phyloP scores from a whole-genome alignment of 495 filamentous ascomycete species.

The Pyrenopolyporus hunteri region DNA sequence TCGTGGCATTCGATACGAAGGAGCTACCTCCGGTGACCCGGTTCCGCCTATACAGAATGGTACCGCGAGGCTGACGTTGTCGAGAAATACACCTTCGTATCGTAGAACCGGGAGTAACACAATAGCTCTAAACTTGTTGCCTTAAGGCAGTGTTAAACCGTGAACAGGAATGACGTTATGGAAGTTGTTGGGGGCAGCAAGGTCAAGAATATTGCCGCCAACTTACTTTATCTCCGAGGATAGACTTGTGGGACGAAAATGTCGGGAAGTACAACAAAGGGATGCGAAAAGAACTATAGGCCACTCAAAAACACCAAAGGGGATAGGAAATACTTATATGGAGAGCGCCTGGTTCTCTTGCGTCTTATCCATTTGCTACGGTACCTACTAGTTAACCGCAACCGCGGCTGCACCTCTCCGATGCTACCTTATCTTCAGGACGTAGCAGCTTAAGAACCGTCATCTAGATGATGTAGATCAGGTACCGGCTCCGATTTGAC shows the following conservation, averaged over 20 bases:
- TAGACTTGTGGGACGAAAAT: neutral
- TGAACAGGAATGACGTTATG: neutral
- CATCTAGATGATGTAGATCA: constrained; percentile 9
- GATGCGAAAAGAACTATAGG: constrained; percentile 1
- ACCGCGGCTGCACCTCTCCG: neutral
- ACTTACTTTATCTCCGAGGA: neutral
- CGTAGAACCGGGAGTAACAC: neutral
- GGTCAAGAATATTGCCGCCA: neutral
- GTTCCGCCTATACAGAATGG: constrained; percentile 17
- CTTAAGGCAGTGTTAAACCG: neutral
- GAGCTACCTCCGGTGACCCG: constrained; percentile 27
- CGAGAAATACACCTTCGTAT: neutral
- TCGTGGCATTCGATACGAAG: constrained; percentile 26
- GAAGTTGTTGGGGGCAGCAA: constrained; percentile 13
- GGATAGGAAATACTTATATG: neutral
- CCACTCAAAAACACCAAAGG: neutral
- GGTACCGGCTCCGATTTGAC: neutral
- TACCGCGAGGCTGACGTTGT: constrained; percentile 17
- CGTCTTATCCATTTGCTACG: constrained; percentile 19
- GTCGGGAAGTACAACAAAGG: neutral
- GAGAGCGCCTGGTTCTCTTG: constrained; percentile 1
- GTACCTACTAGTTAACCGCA: constrained; percentile 14
- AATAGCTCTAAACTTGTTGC: neutral
- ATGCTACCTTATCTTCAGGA: constrained; percentile 17
- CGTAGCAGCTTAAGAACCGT: constrained; percentile 3